Evolutionary conservation across 306 rosid species (phyloP), one percentile per base, ranked within the genome.

Genomic region (Sindora glabra): DNA sequence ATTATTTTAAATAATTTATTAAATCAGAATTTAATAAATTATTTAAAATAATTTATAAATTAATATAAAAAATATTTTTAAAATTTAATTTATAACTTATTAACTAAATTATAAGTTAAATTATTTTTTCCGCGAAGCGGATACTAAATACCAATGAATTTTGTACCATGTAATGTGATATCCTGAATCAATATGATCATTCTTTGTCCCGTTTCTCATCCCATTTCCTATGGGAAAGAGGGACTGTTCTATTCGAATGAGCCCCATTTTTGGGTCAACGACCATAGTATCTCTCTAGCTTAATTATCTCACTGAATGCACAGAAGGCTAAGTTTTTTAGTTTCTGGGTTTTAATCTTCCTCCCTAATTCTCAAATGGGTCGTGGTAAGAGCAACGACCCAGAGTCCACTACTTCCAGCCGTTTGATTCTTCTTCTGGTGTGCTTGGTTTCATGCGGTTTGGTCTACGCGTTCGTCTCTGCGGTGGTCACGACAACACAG

Each of bases 391-490:
- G 50, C 41, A 68, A 2, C 24, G 94, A 81, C 50, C 57, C 69
- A 1, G 83, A 55, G 59, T 10, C 83, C 41, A 10, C 79, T 59
- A 58, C 66, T 40, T 53, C 21, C 18, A 62, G 74, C 48, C 76
- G 77, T 26, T 66, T 68, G 70, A 54, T 77, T 62, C 77, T 80
- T 51, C 51, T 77, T 56, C 56, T 72, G 12, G 62, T 66, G 62
- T 81, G 68, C 61, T 48, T 89, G 47, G 49, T 72, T 64, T 86
- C 95, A 25, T 78, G 86, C 61, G 78, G 74, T 40, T 48, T 81
- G 73, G 94, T 77, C 63, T 92, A 88, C 58, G 49, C 69, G 21
- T 15, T 82, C 24, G 58, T 83, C 72, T 87, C 90, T 16, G 64
- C 72, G 14, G 57, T 80, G 56, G 37, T 89, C 64, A 26, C 71